Conservation (phyloP, 2,329 filamentous ascomycete genomes). For the Leptographium procerum region DNA sequence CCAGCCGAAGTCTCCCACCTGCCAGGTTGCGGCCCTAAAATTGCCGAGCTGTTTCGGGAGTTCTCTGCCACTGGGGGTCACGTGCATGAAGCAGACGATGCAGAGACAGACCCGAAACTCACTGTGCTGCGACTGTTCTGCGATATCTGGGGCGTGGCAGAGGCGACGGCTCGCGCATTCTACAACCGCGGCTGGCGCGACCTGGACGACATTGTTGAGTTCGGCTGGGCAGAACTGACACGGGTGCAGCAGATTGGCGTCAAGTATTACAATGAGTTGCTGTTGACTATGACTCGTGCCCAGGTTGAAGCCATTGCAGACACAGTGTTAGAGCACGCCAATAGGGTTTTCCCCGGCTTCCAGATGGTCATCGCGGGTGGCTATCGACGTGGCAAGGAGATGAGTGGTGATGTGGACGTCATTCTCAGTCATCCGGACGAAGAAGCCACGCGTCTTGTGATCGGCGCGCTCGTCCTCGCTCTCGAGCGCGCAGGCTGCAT, state of each 20-base stretch:
- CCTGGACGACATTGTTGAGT: conserved; percentile 74
- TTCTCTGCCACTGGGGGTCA: conserved; percentile 47
- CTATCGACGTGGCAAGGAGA: conserved; percentile 65
- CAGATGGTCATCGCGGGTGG: conserved; percentile 61
- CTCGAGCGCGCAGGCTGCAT: conserved; percentile 62
- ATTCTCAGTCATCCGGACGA: conserved; percentile 71
- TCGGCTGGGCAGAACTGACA: conserved; percentile 63
- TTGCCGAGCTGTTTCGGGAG: conserved; percentile 66
- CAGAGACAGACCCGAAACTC: conserved; percentile 53
- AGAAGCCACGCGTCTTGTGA: conserved; percentile 52
- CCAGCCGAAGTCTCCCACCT: conserved; percentile 40
- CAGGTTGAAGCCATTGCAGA: conserved; percentile 63
- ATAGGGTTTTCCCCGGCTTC: conserved; percentile 43
- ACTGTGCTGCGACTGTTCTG: conserved; percentile 60
- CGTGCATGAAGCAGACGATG: conserved; percentile 51
- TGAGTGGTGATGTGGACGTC: conserved; percentile 74
- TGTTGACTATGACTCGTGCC: conserved; percentile 53
- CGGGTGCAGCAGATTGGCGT: conserved; percentile 87
- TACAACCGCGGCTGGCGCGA: conserved; percentile 72
- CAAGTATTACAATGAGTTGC: conserved; percentile 86
- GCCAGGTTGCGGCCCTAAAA: conserved; percentile 73
- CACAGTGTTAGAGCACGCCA: conserved; percentile 55
- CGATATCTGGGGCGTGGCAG: conserved; percentile 86
- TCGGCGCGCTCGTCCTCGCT: conserved; percentile 57
- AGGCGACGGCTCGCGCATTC: conserved; percentile 69